A percentile compares a stretch with the other conserved stretches of the same genome.
phyloP scores from a whole-genome alignment of 2,329 filamentous ascomycete genomes.

The Periconia sp. region DNA sequence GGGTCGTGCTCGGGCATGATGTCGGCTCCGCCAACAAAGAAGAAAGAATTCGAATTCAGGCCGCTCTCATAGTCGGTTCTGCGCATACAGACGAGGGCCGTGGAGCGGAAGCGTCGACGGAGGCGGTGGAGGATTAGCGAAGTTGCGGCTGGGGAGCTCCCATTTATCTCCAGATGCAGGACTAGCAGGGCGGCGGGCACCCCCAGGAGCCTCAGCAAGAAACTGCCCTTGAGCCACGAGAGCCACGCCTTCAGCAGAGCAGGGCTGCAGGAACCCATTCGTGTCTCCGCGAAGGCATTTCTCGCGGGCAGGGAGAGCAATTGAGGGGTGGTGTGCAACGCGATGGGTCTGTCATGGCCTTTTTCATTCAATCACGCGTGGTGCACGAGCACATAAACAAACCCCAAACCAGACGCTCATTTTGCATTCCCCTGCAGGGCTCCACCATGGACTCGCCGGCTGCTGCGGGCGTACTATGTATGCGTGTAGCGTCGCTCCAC shows the following conservation, averaged over 20 bases:
- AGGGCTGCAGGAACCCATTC: constrained; percentile 40
- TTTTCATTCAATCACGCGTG: constrained; percentile 13
- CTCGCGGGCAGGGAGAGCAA: constrained; percentile 19
- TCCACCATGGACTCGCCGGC: too few species aligned
- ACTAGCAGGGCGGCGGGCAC: constrained; percentile 35
- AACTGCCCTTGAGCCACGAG: constrained; percentile 29
- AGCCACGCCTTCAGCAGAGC: constrained; percentile 37
- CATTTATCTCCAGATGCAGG: constrained; percentile 38
- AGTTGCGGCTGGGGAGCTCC: constrained; percentile 33
- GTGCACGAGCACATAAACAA: constrained; percentile 13
- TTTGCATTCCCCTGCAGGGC: constrained; percentile 19
- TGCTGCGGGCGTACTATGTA: too few species aligned
- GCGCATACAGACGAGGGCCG: constrained; percentile 27
- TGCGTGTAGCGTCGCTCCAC: too few species aligned
- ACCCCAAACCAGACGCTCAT: constrained; percentile 5
- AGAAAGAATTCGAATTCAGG: constrained; percentile 27
- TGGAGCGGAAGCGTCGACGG: constrained; percentile 35
- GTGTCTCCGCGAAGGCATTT: constrained; percentile 34
- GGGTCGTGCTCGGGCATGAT: constrained; percentile 38
- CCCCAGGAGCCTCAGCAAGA: constrained; percentile 32
- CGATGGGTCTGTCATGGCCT: constrained; percentile 1
- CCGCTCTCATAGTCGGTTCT: constrained; percentile 23
- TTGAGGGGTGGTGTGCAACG: constrained; percentile 5
- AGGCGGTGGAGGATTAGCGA: constrained; percentile 44
- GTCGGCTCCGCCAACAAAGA: constrained; percentile 28